These are phyloP conservation scores for Tolypocladium tundrense DNA, from an alignment of 2,329 filamentous ascomycete species.

Conservation along the genomic window DNA sequence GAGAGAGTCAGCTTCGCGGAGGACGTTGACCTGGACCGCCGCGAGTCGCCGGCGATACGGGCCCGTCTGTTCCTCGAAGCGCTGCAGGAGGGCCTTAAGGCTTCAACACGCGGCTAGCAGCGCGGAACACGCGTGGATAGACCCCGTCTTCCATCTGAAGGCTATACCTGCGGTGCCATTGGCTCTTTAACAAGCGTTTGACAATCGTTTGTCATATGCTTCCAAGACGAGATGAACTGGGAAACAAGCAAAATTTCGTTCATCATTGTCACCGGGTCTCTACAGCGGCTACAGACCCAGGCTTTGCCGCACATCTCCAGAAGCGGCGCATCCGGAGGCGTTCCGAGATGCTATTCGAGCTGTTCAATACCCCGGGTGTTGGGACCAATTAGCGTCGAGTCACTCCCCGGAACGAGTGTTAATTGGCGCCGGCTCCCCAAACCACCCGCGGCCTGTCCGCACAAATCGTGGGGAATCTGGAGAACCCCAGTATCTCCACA, in stretches of 20 bases:
- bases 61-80: background rate
- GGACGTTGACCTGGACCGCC: conserved; percentile 18
- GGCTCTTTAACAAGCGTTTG: too few relatives aligned
- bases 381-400: too few relatives aligned
- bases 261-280: background rate
- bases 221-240: too few relatives aligned
- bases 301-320: background rate
- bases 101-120: background rate
- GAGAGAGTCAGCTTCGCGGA: conserved; percentile 49
- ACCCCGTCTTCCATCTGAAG: background rate
- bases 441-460: background rate
- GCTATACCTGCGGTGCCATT: too few relatives aligned
- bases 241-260: too few relatives aligned
- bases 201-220: background rate
- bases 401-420: background rate
- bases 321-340: background rate
- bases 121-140: background rate
- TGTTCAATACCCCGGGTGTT: too few relatives aligned
- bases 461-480: background rate
- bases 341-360: too few relatives aligned
- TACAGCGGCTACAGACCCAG: background rate
- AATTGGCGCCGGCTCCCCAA: background rate
- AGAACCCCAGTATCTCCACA: background rate
- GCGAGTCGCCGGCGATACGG: background rate
- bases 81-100: background rate